A percentile compares a stretch with the other conserved stretches of the same genome.
phyloP scores from a whole-genome alignment of 1,284 basidiomycete genomes.

The Trametes polyzona region DNA sequence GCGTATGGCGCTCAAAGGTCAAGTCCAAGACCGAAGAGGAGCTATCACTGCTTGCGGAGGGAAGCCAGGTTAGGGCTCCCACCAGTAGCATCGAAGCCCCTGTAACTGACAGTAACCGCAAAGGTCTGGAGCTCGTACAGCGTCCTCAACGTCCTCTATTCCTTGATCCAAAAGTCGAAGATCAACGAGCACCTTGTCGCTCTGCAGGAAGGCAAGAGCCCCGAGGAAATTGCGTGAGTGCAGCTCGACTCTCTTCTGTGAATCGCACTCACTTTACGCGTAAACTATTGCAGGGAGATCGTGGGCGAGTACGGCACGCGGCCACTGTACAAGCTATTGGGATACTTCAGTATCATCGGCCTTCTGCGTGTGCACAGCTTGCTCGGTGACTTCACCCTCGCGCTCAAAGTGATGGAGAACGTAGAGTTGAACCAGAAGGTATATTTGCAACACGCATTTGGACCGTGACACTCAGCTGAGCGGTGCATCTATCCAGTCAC shows the following conservation, averaged over 20 bases:
- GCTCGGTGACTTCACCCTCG: constrained; percentile 95
- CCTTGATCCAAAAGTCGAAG: constrained; percentile 94
- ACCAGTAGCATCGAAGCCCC: not conserved
- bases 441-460: not conserved
- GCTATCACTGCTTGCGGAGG: constrained; percentile 78
- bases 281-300: constrained; percentile 60
- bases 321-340: constrained; percentile 94
- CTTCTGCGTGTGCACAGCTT: constrained; percentile 95
- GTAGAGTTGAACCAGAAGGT: constrained; percentile 89
- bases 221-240: constrained; percentile 83
- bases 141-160: constrained; percentile 97
- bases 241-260: too few species aligned
- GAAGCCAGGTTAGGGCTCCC: constrained; percentile 57
- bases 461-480: not conserved
- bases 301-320: constrained; percentile 91
- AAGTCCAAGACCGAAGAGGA: constrained; percentile 92
- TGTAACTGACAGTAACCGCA: not conserved
- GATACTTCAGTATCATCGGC: constrained; percentile 96
- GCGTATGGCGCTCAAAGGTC: constrained; percentile 87
- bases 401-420: constrained; percentile 93
- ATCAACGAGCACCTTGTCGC: constrained; percentile 94
- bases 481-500: constrained; percentile 50
- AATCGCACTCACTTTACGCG: not conserved
- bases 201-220: constrained; percentile 75
- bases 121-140: constrained; percentile 97